Evolutionary conservation across 208 protist genomes (phyloP).

Genomic region (Tetramitus jugosus): DNA sequence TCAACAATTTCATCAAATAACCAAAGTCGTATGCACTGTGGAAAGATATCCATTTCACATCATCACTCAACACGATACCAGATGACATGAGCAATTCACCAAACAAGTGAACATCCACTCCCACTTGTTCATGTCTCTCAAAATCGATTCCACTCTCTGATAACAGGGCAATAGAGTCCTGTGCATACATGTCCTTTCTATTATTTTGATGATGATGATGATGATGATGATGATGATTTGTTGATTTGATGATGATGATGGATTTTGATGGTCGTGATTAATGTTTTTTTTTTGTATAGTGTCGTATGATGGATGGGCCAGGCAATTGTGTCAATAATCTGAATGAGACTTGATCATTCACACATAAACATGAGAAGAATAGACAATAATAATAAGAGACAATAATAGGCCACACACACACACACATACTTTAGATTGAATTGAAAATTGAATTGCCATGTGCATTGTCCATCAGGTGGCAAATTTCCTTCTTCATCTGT

Average conservation of each 20-base stretch:
- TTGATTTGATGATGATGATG: no score
- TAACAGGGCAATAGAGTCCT: slow-evolving; percentile 94
- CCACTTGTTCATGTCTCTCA: slow-evolving; percentile 71
- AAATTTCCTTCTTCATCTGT: slow-evolving; percentile 90
- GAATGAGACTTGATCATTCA: no score
- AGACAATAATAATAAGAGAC: no score
- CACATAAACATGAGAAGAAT: no score
- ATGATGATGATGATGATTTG: no score
- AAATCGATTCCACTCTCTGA: slow-evolving; percentile 92
- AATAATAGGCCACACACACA: neutral
- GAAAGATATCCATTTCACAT: slow-evolving; percentile 95
- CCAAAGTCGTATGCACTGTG: slow-evolving; percentile 98
- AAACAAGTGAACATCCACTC: slow-evolving; percentile 91
- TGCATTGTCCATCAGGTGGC: slow-evolving; percentile 71
- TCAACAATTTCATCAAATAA: slow-evolving; percentile 91
- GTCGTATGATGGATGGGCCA: neutral
- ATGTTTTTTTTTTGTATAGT: no score
- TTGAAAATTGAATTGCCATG: slow-evolving; percentile 99
- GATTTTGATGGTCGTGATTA: no score
- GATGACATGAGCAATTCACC: slow-evolving; percentile 90
- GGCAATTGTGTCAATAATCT: neutral
- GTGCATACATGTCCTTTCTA: slow-evolving; percentile 88
- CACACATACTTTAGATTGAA: slow-evolving; percentile 75
- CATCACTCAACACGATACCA: slow-evolving; percentile 85
- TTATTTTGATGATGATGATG: no score